Percentiles rank a stretch among this genome's conserved stretches.
These are phyloP conservation scores for Liquidambar formosana DNA, from an alignment of 164 flowering plant genomes.

Conservation along the genomic window DNA sequence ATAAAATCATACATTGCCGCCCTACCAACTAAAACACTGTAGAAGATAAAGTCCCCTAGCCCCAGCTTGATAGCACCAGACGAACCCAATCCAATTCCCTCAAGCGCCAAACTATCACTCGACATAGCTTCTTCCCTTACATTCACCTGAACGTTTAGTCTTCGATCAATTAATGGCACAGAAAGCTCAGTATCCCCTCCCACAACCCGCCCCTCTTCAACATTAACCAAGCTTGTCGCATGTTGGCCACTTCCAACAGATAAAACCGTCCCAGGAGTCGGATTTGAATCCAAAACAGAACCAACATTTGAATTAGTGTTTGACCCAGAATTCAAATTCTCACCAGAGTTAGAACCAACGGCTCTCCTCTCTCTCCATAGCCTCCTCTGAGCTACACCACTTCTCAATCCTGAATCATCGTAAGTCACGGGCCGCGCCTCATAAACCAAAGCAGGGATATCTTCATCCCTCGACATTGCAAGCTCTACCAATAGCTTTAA, in stretches of 20 bases:
- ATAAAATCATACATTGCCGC: constrained; percentile 97
- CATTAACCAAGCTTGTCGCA: constrained; percentile 36
- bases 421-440: constrained; percentile 81
- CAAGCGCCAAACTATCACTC: constrained; percentile 50
- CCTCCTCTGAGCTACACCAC: constrained; percentile 51
- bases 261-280: constrained; percentile 14
- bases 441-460: constrained; percentile 96
- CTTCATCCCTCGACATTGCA: constrained; percentile 92
- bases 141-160: constrained; percentile 20
- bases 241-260: constrained; percentile 17
- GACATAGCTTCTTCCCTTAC: constrained; percentile 24
- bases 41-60: constrained; percentile 93
- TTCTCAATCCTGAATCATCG: constrained; percentile 25
- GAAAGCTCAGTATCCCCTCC: constrained; percentile 41
- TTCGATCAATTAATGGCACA: constrained; percentile 60
- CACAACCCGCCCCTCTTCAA: constrained; percentile 40
- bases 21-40: constrained; percentile 94
- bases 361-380: constrained; percentile 64
- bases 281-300: constrained; percentile 20
- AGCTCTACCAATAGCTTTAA: constrained; percentile 92
- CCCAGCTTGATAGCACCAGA: constrained; percentile 95
- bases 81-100: constrained; percentile 88
- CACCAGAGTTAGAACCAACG: constrained; percentile 17
- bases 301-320: constrained; percentile 8
- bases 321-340: constrained; percentile 20